Percentiles rank a stretch among this genome's conserved stretches.
Evolutionary conservation across 176 grass and related monocot genomes (phyloP).

Genomic region (Dactylis glomerata): DNA sequence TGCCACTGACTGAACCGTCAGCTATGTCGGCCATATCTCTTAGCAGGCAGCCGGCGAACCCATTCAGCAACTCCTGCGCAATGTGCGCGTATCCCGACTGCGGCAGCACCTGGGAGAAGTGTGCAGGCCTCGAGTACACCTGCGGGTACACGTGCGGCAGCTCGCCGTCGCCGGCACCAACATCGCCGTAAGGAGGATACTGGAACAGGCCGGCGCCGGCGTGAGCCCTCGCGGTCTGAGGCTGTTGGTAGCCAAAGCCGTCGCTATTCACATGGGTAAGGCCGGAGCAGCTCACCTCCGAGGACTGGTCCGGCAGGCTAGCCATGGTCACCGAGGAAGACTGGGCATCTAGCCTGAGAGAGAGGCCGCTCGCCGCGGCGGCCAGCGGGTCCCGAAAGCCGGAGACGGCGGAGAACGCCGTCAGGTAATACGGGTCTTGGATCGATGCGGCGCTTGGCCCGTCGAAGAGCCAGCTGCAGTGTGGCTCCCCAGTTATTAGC

Average conservation of each 20-base stretch:
- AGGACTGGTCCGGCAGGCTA: conserved; percentile 42
- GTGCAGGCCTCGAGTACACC: conserved; percentile 16
- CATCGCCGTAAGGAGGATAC: not conserved
- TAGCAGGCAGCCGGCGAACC: conserved; percentile 48
- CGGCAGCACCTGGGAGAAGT: conserved; percentile 49
- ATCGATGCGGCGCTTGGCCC: not conserved
- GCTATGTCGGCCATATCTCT: conserved; percentile 24
- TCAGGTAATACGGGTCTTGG: conserved; percentile 19
- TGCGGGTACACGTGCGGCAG: not conserved
- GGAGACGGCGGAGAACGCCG: conserved; percentile 28
- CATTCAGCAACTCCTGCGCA: conserved; percentile 56
- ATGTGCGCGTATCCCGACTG: conserved; percentile 53
- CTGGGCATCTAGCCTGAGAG: conserved; percentile 44
- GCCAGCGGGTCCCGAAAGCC: conserved; percentile 24
- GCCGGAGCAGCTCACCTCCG: conserved; percentile 63
- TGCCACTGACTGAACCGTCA: conserved; percentile 10
- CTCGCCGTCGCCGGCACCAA: not conserved
- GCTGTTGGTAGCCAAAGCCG: conserved; percentile 8
- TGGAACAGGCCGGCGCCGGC: not conserved
- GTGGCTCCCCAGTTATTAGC: not conserved
- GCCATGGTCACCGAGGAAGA: conserved; percentile 19
- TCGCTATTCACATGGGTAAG: conserved; percentile 34
- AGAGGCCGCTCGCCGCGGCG: conserved; percentile 45
- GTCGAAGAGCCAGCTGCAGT: conserved; percentile 11
- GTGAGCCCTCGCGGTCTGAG: not conserved